phyloP scores from a whole-genome alignment of 192 early-diverging fungal species.

The Haplosporangium gracile region DNA sequence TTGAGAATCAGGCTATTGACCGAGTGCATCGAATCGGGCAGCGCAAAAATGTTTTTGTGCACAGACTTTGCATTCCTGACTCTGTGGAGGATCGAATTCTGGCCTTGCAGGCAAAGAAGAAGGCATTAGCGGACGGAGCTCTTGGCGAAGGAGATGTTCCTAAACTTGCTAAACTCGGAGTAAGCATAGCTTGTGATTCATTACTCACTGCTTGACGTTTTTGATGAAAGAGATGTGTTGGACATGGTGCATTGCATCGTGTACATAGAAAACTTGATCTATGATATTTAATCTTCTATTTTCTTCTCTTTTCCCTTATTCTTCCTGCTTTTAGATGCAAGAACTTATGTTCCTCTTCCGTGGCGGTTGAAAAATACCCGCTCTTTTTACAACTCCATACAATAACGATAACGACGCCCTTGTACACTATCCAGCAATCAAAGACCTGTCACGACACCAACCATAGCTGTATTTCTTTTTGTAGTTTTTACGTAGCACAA shows the following conservation, averaged over 20 bases:
- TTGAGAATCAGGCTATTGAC: constrained; percentile 77
- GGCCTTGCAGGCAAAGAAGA: constrained; percentile 73
- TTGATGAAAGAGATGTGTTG: neutral
- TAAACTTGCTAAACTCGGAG: constrained; percentile 49
- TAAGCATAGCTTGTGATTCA: constrained; percentile 15
- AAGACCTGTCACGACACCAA: neutral
- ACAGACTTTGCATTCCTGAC: constrained; percentile 70
- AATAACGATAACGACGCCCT: neutral
- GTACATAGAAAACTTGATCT: neutral
- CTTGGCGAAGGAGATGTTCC: constrained; percentile 55
- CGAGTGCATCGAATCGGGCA: constrained; percentile 84
- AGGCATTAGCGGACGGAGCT: constrained; percentile 48
- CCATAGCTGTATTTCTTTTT: neutral
- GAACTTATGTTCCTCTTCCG: constrained; percentile 48
- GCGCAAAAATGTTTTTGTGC: constrained; percentile 68
- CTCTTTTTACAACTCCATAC: neutral
- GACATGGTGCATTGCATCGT: neutral
- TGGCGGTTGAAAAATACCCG: neutral
- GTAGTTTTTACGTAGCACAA: neutral
- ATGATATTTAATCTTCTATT: neutral
- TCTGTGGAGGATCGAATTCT: constrained; percentile 82
- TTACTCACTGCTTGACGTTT: neutral
- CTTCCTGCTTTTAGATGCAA: constrained; percentile 24
- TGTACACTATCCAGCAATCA: neutral
- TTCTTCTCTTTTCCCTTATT: neutral